phyloP scores from a whole-genome alignment of 106 monocot species.

The Acanthochlamys bracteata region DNA sequence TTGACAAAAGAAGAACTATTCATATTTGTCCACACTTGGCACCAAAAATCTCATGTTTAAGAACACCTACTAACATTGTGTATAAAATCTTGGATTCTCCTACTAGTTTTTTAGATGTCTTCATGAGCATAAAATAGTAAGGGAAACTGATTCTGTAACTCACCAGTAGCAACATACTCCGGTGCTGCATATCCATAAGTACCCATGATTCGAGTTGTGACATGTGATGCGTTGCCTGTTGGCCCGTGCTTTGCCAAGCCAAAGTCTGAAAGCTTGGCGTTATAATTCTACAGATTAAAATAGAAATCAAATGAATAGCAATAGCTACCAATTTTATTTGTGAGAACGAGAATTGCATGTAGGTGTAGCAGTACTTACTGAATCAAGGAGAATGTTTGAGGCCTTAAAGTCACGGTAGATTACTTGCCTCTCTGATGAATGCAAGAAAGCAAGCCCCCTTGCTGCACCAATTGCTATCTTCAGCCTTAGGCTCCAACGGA shows the following conservation, averaged over 20 bases:
- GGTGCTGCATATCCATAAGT: slow-evolving; percentile 77
- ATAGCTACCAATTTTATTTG: background rate
- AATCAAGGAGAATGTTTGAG: slow-evolving; percentile 60
- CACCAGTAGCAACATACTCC: slow-evolving; percentile 72
- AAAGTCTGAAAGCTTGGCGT: slow-evolving; percentile 68
- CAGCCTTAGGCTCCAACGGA: slow-evolving; percentile 42
- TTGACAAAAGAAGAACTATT: too few species aligned
- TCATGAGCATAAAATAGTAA: background rate
- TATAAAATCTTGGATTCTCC: too few species aligned
- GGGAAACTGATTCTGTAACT: background rate
- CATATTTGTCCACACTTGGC: too few species aligned
- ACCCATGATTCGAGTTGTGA: slow-evolving; percentile 60
- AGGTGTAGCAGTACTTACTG: slow-evolving; percentile 18
- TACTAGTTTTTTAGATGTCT: too few species aligned
- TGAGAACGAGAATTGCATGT: background rate
- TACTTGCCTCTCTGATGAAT: slow-evolving; percentile 36
- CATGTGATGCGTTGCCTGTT: slow-evolving; percentile 31
- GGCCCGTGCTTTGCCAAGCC: slow-evolving; percentile 63
- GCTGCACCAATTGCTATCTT: slow-evolving; percentile 53
- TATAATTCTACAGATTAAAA: slow-evolving; percentile 25
- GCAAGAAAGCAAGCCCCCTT: slow-evolving; percentile 52
- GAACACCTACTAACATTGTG: too few species aligned
- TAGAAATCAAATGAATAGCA: background rate
- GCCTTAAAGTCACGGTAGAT: slow-evolving; percentile 64
- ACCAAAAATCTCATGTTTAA: too few species aligned